These are phyloP conservation scores for Ustulina deusta DNA, from an alignment of 2,329 filamentous ascomycete species.

Conservation along the genomic window DNA sequence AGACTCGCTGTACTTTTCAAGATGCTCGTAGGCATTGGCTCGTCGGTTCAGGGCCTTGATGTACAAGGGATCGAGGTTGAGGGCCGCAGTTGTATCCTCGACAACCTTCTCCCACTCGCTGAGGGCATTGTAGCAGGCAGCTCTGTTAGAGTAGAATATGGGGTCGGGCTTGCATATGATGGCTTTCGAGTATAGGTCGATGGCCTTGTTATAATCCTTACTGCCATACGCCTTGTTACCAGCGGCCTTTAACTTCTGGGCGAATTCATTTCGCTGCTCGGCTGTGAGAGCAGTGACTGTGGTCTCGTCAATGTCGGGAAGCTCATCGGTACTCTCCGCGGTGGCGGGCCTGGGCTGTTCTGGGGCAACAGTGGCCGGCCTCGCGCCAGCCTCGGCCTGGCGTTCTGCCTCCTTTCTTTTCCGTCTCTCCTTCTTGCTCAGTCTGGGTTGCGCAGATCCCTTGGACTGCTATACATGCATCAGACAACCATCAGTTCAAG, in stretches of 20 bases:
- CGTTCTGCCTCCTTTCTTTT: slow-evolving; percentile 84
- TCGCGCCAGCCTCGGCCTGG: slow-evolving; percentile 61
- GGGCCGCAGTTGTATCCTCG: slow-evolving; percentile 94
- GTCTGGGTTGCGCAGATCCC: slow-evolving; percentile 70
- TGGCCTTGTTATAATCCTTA: slow-evolving; percentile 94
- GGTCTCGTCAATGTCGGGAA: slow-evolving; percentile 75
- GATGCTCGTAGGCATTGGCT: slow-evolving; percentile 95
- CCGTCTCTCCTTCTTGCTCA: slow-evolving; percentile 89
- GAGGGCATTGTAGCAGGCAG: slow-evolving; percentile 95
- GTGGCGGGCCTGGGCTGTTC: slow-evolving; percentile 63
- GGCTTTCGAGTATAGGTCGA: slow-evolving; percentile 94
- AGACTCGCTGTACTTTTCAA: slow-evolving; percentile 90
- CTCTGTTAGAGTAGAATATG: slow-evolving; percentile 98
- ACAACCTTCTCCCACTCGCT: slow-evolving; percentile 95
- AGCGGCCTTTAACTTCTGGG: slow-evolving; percentile 90
- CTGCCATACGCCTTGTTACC: slow-evolving; percentile 96
- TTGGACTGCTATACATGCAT: slow-evolving; percentile 56
- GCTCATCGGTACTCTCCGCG: slow-evolving; percentile 72
- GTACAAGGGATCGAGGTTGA: slow-evolving; percentile 94
- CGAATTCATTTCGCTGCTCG: slow-evolving; percentile 85
- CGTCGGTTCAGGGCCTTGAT: slow-evolving; percentile 97
- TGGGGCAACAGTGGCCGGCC: slow-evolving; percentile 51
- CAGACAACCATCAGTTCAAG: slow-evolving; percentile 26
- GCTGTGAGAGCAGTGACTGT: slow-evolving; percentile 64
- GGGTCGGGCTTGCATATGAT: slow-evolving; percentile 97